Base-by-base conservation (phyloP, 148 eudicot genomes). In the Selenicereus undatus region DNA sequence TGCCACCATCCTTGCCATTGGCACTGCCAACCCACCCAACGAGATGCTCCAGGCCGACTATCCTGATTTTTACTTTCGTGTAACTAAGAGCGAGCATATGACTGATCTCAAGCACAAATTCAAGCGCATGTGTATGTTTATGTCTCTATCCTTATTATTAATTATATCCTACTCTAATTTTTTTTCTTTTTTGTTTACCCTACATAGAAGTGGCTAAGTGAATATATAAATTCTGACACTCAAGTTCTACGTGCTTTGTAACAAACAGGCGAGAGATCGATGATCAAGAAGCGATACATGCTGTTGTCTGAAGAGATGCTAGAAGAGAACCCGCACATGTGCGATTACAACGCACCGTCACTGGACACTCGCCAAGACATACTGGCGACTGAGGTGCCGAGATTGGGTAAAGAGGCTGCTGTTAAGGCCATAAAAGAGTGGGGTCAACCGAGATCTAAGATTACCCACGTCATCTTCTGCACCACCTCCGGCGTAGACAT, bases 401-500 rank as follows among this genome's bases (percentile, higher is more conserved):
- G 36, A 30, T 14, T 69, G 20, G 72, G 72, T 13, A 69, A 69
- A 16, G 72, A 69, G 72, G 72, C 72, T 30, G 72, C 72, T 29
- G 72, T 69, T 11, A 69, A 69, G 72, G 72, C 72, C 72, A 69
- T 69, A 17, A 69, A 69, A 43, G 75, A 83, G 36, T 83, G 85
- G 85, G 85, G 85, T 39, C 85, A 73, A 4, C 85, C 85, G 29
- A 73, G 78, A 36, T 83, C 85, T 11, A 83, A 83, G 27, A 83
- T 83, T 73, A 83, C 85, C 26, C 85, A 83, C 17, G 70, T 83
- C 74, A 75, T 81, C 29, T 58, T 81, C 73, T 81, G 83, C 78
- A 81, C 83, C 2, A 81, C 78, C 17, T 83, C 85, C 6, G 85
- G 85, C 2, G 85, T 83, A 24, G 85, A 83, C 82, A 83, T 83